Evolutionary conservation across 768 basidiomycete genomes (phyloP), one percentile per base, ranked within the genome.

Genomic region (Agrocybe chaxingu): DNA sequence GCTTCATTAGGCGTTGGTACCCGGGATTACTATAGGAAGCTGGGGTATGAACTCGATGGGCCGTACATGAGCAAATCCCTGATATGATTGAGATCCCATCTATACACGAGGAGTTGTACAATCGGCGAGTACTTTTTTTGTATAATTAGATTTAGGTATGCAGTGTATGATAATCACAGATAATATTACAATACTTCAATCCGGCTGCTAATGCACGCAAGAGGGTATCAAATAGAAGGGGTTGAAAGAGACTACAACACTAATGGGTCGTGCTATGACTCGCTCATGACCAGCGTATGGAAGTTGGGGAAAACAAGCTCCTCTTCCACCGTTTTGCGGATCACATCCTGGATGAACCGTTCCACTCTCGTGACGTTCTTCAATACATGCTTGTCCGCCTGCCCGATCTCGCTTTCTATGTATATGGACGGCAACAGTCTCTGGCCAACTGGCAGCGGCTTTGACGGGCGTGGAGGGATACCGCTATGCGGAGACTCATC

Each of bases 271-370:
- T 51, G 49, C 53, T 42, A 56, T 41, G 55, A 45, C 38, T 80
- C 79, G 0, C 70, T 75, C 69, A 82, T 72, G 13, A 87, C 63
- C 50, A 85, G 61, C 0, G 93, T 95, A 70, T 95, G 92, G 67
- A 92, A 98, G 65, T 96, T 97, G 16, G 95, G 95, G 68, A 94
- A 98, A 4, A 97, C 92, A 12, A 98, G 77, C 69, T 97, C 95
- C 61, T 97, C 96, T 65, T 97, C 94, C 40, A 99, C 71, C 1
- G 93, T 95, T 66, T 91, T 98, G 53, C 96, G 81, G 53, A 98
- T 87, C 32, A 96, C 91, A 61, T 98, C 94, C 65, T 94, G 89
- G 45, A 98, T 92, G 67, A 98, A 98, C 32, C 87, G 77, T 68
- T 99, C 96, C 9, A 99, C 89, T 50, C 96, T 83, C 3, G 91